Percentiles rank a stretch among this genome's conserved stretches.
phyloP scores from a whole-genome alignment of 371 early-diverging fungal species.

The Mucor indicus region DNA sequence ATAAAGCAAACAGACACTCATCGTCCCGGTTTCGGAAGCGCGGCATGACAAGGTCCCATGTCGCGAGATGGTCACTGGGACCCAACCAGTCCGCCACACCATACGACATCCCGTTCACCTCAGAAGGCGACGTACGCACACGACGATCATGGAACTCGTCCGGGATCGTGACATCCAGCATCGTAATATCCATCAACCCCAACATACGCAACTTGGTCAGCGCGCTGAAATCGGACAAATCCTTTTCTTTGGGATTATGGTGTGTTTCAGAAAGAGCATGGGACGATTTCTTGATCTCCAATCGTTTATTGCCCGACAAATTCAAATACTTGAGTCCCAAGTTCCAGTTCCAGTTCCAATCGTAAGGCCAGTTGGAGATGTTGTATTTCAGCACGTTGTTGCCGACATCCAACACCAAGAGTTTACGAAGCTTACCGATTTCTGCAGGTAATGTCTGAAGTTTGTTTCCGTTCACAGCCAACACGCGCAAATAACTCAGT shows the following conservation, averaged over 20 bases:
- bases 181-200: conserved; percentile 88
- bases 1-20: conserved; percentile 85
- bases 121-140: conserved; percentile 82
- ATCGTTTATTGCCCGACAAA: conserved; percentile 85
- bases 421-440: conserved; percentile 75
- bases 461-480: conserved; percentile 90
- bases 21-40: conserved; percentile 79
- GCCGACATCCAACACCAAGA: conserved; percentile 82
- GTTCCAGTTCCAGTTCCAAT: conserved; percentile 98
- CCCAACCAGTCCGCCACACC: conserved; percentile 86
- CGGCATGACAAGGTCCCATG: conserved; percentile 83
- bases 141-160: conserved; percentile 82
- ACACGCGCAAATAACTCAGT: conserved; percentile 61
- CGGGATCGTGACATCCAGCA: conserved; percentile 74
- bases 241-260: conserved; percentile 44
- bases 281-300: conserved; percentile 85
- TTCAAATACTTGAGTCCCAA: conserved; percentile 84
- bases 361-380: conserved; percentile 92
- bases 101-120: conserved; percentile 77
- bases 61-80: conserved; percentile 58
- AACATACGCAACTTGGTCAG: conserved; percentile 73
- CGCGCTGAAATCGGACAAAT: conserved; percentile 76
- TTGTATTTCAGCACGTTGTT: conserved; percentile 90
- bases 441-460: conserved; percentile 90
- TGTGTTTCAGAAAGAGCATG: too few species aligned